phyloP scores from a whole-genome alignment of 176 grass and related monocot species.

The Zoysia japonica region DNA sequence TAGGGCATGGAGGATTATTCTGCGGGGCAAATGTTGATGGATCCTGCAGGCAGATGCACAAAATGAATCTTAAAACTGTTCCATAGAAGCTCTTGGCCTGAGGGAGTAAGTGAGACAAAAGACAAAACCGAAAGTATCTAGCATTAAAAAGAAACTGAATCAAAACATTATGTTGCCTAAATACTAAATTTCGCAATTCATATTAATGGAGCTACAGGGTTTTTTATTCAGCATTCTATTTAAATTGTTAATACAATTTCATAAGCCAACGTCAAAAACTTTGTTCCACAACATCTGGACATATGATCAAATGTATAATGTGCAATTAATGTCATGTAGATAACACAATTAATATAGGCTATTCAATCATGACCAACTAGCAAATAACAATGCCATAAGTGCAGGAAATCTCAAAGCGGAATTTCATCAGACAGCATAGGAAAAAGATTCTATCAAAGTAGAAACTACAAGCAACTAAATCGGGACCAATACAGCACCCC shows the following conservation, averaged over 20 bases:
- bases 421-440: not conserved
- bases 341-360: not conserved
- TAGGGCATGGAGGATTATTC: constrained; percentile 80
- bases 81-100: constrained; percentile 1
- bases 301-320: not conserved
- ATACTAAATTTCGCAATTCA: not conserved
- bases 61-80: not conserved
- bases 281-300: constrained; percentile 1
- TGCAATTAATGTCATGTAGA: too few relatives aligned
- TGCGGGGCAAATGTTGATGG: constrained; percentile 59
- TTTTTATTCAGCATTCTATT: constrained; percentile 3
- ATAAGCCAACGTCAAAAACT: not conserved
- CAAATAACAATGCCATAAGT: not conserved
- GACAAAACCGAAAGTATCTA: not conserved
- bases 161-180: not conserved
- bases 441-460: too few relatives aligned
- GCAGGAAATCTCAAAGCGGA: not conserved
- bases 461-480: too few relatives aligned
- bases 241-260: constrained; percentile 3
- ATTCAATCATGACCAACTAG: not conserved
- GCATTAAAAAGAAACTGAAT: not conserved
- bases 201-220: not conserved
- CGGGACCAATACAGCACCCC: too few relatives aligned
- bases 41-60: constrained; percentile 44
- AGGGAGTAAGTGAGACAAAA: not conserved